Evolutionary conservation across 2,329 filamentous ascomycete species (phyloP).

Genomic region (Aspergillus fijiensis): DNA sequence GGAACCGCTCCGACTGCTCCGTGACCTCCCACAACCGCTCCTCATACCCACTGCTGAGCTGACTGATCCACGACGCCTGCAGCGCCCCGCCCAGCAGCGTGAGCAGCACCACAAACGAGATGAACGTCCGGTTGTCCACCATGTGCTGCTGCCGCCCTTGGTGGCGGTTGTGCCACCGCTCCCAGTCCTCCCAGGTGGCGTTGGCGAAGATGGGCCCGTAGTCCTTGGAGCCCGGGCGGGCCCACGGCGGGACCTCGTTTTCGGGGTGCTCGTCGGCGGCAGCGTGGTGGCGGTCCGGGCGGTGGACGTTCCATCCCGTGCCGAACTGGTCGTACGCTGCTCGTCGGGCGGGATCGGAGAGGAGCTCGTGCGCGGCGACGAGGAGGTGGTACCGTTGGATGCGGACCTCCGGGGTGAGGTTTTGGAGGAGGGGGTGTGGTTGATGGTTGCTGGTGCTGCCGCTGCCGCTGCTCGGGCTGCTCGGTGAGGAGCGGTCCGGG

Average conservation of each 20-base stretch:
- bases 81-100: constrained; percentile 68
- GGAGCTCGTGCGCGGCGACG: constrained; percentile 81
- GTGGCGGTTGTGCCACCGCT: constrained; percentile 67
- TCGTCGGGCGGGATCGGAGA: constrained; percentile 77
- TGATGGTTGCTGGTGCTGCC: constrained; percentile 25
- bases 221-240: constrained; percentile 15
- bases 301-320: constrained; percentile 68
- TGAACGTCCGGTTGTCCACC: constrained; percentile 80
- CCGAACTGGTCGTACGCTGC: constrained; percentile 80
- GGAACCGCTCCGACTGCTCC: constrained; percentile 59
- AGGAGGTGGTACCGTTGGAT: constrained; percentile 90
- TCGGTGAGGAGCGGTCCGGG: constrained; percentile 63
- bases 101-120: constrained; percentile 67
- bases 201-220: constrained; percentile 61
- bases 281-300: constrained; percentile 24
- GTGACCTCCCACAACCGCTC: constrained; percentile 66
- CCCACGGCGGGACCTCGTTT: constrained; percentile 24
- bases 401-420: constrained; percentile 60
- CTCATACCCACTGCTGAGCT: constrained; percentile 61
- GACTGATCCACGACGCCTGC: constrained; percentile 69
- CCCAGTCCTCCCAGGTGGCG: constrained; percentile 98
- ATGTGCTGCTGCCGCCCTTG: constrained; percentile 44
- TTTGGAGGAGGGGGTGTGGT: constrained; percentile 43
- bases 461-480: too few relatives aligned
- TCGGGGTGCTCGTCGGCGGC: constrained; percentile 5